Percentiles rank a stretch among this genome's conserved stretches.
Conservation (phyloP, 164 flowering plant species). For the Vitis amurensis region DNA sequence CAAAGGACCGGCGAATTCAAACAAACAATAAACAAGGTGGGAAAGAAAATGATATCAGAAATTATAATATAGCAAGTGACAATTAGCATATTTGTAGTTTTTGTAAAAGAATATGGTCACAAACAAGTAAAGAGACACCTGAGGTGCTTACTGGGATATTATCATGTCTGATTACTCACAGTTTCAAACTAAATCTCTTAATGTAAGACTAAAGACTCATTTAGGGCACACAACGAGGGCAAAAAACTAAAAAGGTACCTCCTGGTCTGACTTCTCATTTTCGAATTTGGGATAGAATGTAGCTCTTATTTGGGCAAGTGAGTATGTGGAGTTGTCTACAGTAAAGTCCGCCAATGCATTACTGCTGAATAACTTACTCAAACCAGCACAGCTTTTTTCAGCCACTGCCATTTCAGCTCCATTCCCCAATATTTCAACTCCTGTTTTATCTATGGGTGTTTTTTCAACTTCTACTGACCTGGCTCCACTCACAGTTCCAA, state of each 20-base stretch:
- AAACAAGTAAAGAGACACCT: too few species aligned
- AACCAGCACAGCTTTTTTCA: conserved; percentile 26
- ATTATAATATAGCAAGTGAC: too few species aligned
- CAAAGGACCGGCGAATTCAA: too few species aligned
- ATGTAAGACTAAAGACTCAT: background rate
- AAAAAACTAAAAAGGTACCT: conserved; percentile 46
- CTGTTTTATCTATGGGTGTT: conserved; percentile 12
- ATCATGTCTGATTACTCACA: too few species aligned
- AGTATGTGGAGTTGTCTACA: conserved; percentile 64
- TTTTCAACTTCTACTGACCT: conserved; percentile 22
- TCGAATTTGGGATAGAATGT: conserved; percentile 98
- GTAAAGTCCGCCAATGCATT: conserved; percentile 53
- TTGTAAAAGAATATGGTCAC: too few species aligned
- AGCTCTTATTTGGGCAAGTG: conserved; percentile 79
- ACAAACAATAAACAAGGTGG: too few species aligned
- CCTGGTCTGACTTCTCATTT: conserved; percentile 96
- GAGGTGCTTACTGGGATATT: too few species aligned
- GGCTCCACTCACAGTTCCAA: conserved; percentile 56
- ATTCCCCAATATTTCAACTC: conserved; percentile 9
- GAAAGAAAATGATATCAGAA: too few species aligned
- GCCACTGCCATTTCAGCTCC: conserved; percentile 19
- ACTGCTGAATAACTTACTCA: conserved; percentile 45
- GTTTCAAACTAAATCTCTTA: too few species aligned
- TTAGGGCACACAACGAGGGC: background rate
- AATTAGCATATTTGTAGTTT: too few species aligned